Evolutionary conservation across 1,284 basidiomycete genomes (phyloP).

Genomic region (Peniophora sp.): DNA sequence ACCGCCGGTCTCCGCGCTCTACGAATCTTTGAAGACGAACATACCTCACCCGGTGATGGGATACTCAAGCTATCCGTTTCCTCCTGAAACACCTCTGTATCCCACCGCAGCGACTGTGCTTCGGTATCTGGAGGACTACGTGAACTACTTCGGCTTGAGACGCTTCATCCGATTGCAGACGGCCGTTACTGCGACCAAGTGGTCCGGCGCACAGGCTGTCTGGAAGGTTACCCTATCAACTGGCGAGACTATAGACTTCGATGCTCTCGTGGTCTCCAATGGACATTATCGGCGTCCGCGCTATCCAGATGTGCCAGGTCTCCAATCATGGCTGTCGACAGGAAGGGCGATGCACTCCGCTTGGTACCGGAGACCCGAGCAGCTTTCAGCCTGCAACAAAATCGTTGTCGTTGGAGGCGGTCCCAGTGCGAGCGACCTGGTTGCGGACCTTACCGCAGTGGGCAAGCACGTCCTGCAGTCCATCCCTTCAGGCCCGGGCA

Average conservation of each 20-base stretch:
- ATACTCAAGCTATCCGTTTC: slow-evolving; percentile 53
- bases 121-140: slow-evolving; percentile 54
- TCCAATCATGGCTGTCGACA: slow-evolving; percentile 45
- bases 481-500: slow-evolving; percentile 21
- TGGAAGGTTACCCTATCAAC: slow-evolving; percentile 43
- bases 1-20: slow-evolving; percentile 60
- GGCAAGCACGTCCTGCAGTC: slow-evolving; percentile 50
- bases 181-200: slow-evolving; percentile 34
- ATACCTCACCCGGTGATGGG: slow-evolving; percentile 71
- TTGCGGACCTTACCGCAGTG: slow-evolving; percentile 40
- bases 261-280: slow-evolving; percentile 62
- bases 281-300: slow-evolving; percentile 64
- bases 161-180: slow-evolving; percentile 49
- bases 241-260: slow-evolving; percentile 35
- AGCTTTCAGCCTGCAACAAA: slow-evolving; percentile 28
- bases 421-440: slow-evolving; percentile 62
- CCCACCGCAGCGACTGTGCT: slow-evolving; percentile 50
- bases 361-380: slow-evolving; percentile 53
- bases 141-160: slow-evolving; percentile 45
- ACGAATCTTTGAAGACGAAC: slow-evolving; percentile 72
- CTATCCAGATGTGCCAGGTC: slow-evolving; percentile 49
- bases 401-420: slow-evolving; percentile 67
- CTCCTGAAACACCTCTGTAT: slow-evolving; percentile 61
- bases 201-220: slow-evolving; percentile 23
- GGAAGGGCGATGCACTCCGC: slow-evolving; percentile 53